These are phyloP conservation scores for Colletotrichum phormii DNA, from an alignment of 2,329 filamentous ascomycete genomes.

Conservation along the genomic window DNA sequence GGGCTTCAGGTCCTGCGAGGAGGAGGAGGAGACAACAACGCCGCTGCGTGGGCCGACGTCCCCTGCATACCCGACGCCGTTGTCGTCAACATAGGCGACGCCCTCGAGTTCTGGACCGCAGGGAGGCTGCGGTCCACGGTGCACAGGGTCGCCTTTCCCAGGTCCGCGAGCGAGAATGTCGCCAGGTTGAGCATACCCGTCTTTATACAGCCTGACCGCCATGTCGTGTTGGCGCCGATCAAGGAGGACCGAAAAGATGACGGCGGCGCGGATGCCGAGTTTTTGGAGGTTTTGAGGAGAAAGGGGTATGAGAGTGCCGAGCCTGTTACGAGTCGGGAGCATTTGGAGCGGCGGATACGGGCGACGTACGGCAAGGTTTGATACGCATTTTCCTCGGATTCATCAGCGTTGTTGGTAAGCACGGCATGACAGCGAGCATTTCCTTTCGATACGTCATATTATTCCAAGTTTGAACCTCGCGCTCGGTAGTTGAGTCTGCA, in stretches of 20 bases:
- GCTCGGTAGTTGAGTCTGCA: background rate
- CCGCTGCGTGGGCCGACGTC: constrained; percentile 60
- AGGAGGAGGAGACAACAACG: constrained; percentile 29
- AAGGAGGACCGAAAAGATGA: background rate
- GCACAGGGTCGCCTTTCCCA: constrained; percentile 83
- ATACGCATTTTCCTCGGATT: background rate
- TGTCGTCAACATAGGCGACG: constrained; percentile 79
- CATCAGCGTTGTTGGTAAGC: too few relatives aligned
- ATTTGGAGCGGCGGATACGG: constrained; percentile 31
- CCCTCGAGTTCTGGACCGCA: constrained; percentile 89
- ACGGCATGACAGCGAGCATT: background rate
- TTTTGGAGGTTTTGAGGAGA: constrained; percentile 28
- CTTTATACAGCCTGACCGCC: constrained; percentile 35
- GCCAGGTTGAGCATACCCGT: constrained; percentile 35
- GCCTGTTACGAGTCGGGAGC: constrained; percentile 33
- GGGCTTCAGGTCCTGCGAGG: constrained; percentile 83
- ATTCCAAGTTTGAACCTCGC: background rate
- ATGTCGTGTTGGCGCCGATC: constrained; percentile 33
- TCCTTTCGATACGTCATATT: background rate
- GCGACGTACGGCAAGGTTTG: constrained; percentile 27
- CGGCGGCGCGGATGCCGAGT: background rate
- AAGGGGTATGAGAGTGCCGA: constrained; percentile 32
- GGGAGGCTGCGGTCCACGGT: constrained; percentile 88
- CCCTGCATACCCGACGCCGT: constrained; percentile 57
- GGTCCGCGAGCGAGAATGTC: constrained; percentile 32